phyloP scores from a whole-genome alignment of 2,329 filamentous ascomycete genomes.

The Alternaria triticina region DNA sequence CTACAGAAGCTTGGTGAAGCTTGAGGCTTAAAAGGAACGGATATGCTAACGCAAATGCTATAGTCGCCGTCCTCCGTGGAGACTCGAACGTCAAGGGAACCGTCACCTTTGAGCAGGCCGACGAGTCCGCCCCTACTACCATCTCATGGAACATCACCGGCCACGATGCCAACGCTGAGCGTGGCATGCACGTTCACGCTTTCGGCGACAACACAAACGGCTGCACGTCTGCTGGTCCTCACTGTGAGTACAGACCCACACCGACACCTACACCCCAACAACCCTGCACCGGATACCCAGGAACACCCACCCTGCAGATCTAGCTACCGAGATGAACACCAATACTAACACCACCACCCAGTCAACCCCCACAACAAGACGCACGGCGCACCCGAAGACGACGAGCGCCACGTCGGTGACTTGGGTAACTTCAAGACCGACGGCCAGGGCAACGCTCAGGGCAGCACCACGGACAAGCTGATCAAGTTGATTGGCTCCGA shows the following conservation, averaged over 20 bases:
- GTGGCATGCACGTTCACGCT: slow-evolving; percentile 98
- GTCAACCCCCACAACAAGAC: slow-evolving; percentile 95
- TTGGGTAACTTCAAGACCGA: slow-evolving; percentile 98
- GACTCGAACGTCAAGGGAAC: slow-evolving; percentile 95
- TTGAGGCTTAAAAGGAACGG: no score
- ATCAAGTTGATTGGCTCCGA: slow-evolving; percentile 96
- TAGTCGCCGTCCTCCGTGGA: slow-evolving; percentile 96
- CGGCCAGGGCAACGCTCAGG: slow-evolving; percentile 86
- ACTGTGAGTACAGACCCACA: slow-evolving; percentile 69
- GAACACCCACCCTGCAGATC: background rate
- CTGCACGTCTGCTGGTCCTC: slow-evolving; percentile 96
- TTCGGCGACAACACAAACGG: slow-evolving; percentile 99
- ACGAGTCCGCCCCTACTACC: slow-evolving; percentile 81
- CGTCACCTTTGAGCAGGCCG: slow-evolving; percentile 91
- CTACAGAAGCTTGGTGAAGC: background rate
- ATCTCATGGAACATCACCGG: slow-evolving; percentile 92
- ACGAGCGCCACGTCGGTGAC: slow-evolving; percentile 92
- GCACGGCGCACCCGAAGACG: slow-evolving; percentile 86
- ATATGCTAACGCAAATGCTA: slow-evolving; percentile 8
- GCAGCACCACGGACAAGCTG: slow-evolving; percentile 77
- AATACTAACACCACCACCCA: slow-evolving; percentile 47
- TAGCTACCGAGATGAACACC: background rate
- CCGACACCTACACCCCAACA: background rate
- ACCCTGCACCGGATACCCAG: background rate
- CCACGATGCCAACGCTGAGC: slow-evolving; percentile 93